phyloP scores from a whole-genome alignment of 164 flowering plant species.

The Macadamia integrifolia region DNA sequence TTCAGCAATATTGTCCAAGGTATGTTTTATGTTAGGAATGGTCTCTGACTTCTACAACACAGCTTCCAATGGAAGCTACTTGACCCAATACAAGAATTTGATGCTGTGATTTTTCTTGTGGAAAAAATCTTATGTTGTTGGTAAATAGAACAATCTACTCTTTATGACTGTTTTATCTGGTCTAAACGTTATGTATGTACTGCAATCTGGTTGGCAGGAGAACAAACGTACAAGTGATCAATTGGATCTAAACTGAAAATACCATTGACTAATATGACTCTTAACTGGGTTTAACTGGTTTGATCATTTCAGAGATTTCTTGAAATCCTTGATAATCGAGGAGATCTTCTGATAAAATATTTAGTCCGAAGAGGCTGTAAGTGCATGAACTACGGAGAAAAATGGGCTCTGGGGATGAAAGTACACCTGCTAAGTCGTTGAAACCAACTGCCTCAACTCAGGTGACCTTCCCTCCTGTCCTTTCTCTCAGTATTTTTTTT shows the following conservation, averaged over 20 bases:
- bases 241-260: neutral
- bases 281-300: neutral
- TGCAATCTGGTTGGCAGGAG: too few relatives aligned
- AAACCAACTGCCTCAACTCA: constrained; percentile 18
- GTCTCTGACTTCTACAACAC: neutral
- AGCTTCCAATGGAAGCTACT: neutral
- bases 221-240: neutral
- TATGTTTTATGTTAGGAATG: neutral
- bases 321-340: neutral
- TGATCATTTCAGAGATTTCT: constrained; percentile 1
- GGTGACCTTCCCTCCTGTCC: neutral
- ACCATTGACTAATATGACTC: neutral
- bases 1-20: too few relatives aligned
- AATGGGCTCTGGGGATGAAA: constrained; percentile 55
- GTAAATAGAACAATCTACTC: neutral
- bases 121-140: neutral
- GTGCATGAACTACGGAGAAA: neutral
- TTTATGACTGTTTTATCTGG: neutral
- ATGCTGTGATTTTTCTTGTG: neutral
- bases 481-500: neutral
- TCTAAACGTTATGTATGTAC: neutral
- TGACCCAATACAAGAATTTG: neutral
- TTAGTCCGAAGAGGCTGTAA: neutral
- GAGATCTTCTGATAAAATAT: constrained; percentile 1
- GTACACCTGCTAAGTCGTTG: constrained; percentile 38